Conservation (phyloP, 176 grass and related monocot species). For the Hsuehochloa calcarea region DNA sequence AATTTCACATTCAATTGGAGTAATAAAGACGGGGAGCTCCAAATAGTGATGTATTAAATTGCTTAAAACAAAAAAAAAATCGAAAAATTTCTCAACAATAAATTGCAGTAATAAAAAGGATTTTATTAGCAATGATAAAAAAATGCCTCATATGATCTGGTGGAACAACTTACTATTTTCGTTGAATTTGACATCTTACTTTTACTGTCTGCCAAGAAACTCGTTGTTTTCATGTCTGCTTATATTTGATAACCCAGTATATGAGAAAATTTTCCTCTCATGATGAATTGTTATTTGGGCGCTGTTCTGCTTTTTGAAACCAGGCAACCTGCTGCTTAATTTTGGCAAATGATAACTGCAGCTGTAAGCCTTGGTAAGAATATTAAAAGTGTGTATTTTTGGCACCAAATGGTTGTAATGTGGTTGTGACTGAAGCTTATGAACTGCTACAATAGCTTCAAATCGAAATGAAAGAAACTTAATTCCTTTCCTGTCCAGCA, state of each 20-base stretch:
- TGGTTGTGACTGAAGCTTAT: too few species aligned
- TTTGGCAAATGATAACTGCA: background rate
- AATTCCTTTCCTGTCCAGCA: background rate
- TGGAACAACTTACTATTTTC: background rate
- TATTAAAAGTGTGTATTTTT: background rate
- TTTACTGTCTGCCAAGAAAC: constrained; percentile 17
- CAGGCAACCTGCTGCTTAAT: background rate
- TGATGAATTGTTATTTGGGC: background rate
- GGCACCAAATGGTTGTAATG: too few species aligned
- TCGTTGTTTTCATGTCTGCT: background rate
- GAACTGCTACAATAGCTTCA: background rate
- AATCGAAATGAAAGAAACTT: background rate
- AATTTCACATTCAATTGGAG: background rate
- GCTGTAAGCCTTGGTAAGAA: background rate
- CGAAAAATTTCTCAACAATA: background rate
- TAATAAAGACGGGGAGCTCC: background rate
- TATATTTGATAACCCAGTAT: background rate
- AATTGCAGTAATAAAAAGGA: background rate
- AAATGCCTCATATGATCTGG: background rate
- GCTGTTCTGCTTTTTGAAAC: background rate
- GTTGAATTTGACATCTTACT: constrained; percentile 6
- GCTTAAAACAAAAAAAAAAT: background rate
- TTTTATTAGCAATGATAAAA: background rate
- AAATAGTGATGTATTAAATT: constrained; percentile 23
- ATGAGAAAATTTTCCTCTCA: background rate